phyloP scores from a whole-genome alignment of 164 flowering plant species.

The Malania oleifera region DNA sequence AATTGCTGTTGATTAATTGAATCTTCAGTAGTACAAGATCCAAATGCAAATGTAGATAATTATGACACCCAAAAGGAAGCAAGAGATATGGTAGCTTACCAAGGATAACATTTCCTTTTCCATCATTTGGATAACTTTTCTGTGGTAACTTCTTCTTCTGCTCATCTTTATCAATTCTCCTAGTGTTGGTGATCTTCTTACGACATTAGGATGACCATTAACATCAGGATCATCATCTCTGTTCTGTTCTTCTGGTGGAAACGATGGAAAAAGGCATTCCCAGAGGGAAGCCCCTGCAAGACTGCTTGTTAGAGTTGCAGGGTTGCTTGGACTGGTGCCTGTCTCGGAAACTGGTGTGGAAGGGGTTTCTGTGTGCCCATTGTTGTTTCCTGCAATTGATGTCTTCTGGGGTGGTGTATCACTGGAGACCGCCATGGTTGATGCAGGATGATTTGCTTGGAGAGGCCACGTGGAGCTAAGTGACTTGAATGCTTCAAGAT shows the following conservation, averaged over 20 bases:
- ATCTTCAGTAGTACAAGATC: too few relatives aligned
- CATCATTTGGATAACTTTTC: slow-evolving; percentile 38
- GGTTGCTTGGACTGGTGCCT: slow-evolving; percentile 42
- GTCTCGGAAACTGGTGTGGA: slow-evolving; percentile 36
- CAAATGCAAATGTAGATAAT: too few relatives aligned
- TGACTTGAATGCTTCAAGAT: slow-evolving; percentile 32
- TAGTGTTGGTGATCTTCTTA: slow-evolving; percentile 52
- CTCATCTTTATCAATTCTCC: slow-evolving; percentile 83
- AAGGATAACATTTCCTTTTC: slow-evolving; percentile 25
- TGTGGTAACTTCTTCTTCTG: slow-evolving; percentile 46
- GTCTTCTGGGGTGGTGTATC: slow-evolving; percentile 34
- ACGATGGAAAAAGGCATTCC: slow-evolving; percentile 61
- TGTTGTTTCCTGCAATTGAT: slow-evolving; percentile 4
- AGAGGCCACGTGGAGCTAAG: slow-evolving; percentile 35
- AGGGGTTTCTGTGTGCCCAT: slow-evolving; percentile 18
- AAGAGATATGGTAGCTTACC: slow-evolving; percentile 31
- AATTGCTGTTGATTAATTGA: too few relatives aligned
- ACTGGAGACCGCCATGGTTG: slow-evolving; percentile 25
- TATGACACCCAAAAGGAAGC: background rate
- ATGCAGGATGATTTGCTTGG: slow-evolving; percentile 33
- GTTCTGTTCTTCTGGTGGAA: slow-evolving; percentile 14
- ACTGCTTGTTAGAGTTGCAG: slow-evolving; percentile 45
- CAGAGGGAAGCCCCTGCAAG: slow-evolving; percentile 45
- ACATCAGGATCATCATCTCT: slow-evolving; percentile 16
- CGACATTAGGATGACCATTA: slow-evolving; percentile 15